Evolutionary conservation across 2,329 filamentous ascomycete species (phyloP).

Genomic region (Alternaria incomplexa): DNA sequence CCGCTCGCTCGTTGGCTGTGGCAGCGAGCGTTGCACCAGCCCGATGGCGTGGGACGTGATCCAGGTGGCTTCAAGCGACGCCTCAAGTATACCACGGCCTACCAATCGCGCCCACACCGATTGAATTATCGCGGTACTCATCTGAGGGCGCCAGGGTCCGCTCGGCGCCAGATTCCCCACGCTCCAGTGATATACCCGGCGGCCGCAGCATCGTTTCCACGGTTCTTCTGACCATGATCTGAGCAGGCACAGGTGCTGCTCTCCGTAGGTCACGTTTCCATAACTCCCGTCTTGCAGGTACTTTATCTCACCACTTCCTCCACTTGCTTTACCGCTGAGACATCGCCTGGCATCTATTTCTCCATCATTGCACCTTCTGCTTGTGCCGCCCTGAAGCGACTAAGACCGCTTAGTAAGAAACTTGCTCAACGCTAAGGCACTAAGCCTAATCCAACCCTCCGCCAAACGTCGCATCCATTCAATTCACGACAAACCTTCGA

Average conservation of each 20-base stretch:
- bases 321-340: background rate
- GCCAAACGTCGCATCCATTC: constrained; percentile 21
- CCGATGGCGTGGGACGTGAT: background rate
- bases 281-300: background rate
- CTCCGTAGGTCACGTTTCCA: background rate
- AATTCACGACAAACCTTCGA: constrained; percentile 23
- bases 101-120: background rate
- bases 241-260: constrained; percentile 4
- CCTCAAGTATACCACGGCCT: background rate
- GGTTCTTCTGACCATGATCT: constrained; percentile 4
- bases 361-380: background rate
- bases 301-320: background rate
- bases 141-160: constrained; percentile 14
- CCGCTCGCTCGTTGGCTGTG: constrained; percentile 7
- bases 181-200: constrained; percentile 13
- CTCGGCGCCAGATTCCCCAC: constrained; percentile 16
- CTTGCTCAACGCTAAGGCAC: constrained; percentile 29
- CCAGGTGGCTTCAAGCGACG: background rate
- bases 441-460: constrained; percentile 22
- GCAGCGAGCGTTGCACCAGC: constrained; percentile 5
- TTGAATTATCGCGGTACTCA: constrained; percentile 10
- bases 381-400: constrained; percentile 12
- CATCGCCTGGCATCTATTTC: background rate
- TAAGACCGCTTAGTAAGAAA: constrained; percentile 24
- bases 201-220: constrained; percentile 17